Percentiles rank a stretch among this genome's conserved stretches.
Evolutionary conservation across 140 eudicot species (phyloP).

Genomic region (Anethum foeniculum): DNA sequence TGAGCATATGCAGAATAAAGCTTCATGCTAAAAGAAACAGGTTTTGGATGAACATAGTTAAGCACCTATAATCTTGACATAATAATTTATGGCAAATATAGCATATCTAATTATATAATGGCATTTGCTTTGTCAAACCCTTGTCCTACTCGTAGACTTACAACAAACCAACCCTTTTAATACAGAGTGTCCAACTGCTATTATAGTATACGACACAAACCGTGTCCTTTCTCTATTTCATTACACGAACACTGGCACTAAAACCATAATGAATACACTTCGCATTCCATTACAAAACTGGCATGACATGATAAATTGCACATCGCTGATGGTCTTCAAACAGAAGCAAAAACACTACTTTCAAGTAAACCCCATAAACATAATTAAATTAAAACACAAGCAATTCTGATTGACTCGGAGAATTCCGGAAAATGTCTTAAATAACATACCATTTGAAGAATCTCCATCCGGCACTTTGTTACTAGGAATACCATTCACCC

Average conservation of each 20-base stretch:
- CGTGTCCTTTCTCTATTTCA: not conserved
- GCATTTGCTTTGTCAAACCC: not conserved
- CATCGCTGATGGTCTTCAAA: not conserved
- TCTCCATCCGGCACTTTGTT: constrained; percentile 15
- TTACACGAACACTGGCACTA: not conserved
- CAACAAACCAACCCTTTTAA: not conserved
- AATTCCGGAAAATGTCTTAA: not conserved
- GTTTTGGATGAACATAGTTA: not conserved
- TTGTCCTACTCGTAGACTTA: not conserved
- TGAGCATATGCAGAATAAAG: not conserved
- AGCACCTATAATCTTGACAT: not conserved
- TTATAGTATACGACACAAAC: not conserved
- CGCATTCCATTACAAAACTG: not conserved
- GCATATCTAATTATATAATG: not conserved
- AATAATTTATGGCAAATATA: not conserved
- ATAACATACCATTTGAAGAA: constrained; percentile 30
- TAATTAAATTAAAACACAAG: not conserved
- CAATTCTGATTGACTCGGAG: not conserved
- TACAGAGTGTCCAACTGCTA: not conserved
- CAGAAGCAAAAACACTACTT: not conserved
- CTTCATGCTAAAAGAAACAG: not conserved
- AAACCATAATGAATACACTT: not conserved
- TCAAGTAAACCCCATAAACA: not conserved
- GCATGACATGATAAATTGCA: not conserved
- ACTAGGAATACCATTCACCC: constrained; percentile 38